Percentiles rank a stretch among this genome's conserved stretches.
Conservation (phyloP, 2,329 filamentous ascomycete genomes). For the Lecanicillium sp. region DNA sequence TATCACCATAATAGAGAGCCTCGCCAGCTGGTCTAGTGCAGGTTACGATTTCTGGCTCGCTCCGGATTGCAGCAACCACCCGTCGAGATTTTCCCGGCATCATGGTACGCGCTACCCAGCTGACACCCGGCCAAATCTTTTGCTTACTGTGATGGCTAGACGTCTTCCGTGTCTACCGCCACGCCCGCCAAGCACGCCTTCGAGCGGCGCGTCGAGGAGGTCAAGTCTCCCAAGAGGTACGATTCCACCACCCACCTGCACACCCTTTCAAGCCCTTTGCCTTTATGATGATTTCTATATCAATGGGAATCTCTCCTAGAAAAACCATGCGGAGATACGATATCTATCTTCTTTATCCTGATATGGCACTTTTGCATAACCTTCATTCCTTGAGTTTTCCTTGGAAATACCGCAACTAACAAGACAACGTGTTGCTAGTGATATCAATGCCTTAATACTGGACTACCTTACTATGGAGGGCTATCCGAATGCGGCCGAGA, state of each 20-base stretch:
- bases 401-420: conserved; percentile 18
- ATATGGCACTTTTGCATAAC: conserved; percentile 11
- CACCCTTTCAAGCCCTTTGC: conserved; percentile 3
- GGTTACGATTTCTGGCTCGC: not conserved
- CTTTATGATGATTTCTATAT: conserved; percentile 73
- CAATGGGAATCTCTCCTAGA: conserved; percentile 99
- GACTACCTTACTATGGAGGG: conserved; percentile 96
- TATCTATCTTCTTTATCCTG: conserved; percentile 63
- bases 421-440: conserved; percentile 51
- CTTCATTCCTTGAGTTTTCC: conserved; percentile 6
- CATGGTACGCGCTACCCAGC: conserved; percentile 1
- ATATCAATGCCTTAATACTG: conserved; percentile 91
- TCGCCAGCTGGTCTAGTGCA: conserved; percentile 9
- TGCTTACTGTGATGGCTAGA: conserved; percentile 32
- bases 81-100: not conserved
- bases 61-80: not conserved
- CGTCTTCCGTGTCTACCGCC: conserved; percentile 65
- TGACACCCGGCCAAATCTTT: not conserved
- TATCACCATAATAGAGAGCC: not conserved
- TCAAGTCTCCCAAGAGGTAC: conserved; percentile 87
- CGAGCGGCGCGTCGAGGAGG: conserved; percentile 72
- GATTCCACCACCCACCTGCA: conserved; percentile 18
- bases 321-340: conserved; percentile 81
- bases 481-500: conserved; percentile 85
- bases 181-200: conserved; percentile 68